These are phyloP conservation scores for Leishmania arabica DNA, from an alignment of 208 protist genomes.

Conservation along the genomic window DNA sequence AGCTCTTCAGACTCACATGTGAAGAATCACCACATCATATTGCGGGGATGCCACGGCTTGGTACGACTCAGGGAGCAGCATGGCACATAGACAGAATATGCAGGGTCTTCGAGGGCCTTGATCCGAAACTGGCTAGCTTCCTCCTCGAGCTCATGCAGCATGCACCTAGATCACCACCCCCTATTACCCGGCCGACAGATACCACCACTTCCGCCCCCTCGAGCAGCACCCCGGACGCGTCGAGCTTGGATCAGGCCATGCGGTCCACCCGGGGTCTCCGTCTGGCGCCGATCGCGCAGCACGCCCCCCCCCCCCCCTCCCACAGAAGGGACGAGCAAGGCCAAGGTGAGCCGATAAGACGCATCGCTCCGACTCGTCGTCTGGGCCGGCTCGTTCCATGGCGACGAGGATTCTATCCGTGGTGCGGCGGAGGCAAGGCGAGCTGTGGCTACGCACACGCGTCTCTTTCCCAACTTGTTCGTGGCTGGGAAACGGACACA, in stretches of 20 bases:
- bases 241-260: background rate
- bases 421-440: background rate
- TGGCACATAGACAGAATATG: background rate
- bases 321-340: background rate
- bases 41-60: background rate
- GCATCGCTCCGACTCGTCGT: background rate
- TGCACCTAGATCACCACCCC: background rate
- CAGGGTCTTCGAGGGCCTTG: background rate
- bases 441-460: background rate
- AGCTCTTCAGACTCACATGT: background rate
- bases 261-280: background rate
- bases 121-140: background rate
- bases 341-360: background rate
- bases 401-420: background rate
- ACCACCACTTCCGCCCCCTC: background rate
- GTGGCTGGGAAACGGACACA: background rate
- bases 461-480: background rate
- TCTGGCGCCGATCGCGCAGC: background rate
- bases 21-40: background rate
- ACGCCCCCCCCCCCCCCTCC: background rate
- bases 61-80: background rate
- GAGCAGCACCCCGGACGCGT: background rate
- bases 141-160: background rate
- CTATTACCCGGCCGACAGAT: background rate
- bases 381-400: background rate